phyloP scores from a whole-genome alignment of 2,329 filamentous ascomycete genomes.

The Colletotrichum caudatum region DNA sequence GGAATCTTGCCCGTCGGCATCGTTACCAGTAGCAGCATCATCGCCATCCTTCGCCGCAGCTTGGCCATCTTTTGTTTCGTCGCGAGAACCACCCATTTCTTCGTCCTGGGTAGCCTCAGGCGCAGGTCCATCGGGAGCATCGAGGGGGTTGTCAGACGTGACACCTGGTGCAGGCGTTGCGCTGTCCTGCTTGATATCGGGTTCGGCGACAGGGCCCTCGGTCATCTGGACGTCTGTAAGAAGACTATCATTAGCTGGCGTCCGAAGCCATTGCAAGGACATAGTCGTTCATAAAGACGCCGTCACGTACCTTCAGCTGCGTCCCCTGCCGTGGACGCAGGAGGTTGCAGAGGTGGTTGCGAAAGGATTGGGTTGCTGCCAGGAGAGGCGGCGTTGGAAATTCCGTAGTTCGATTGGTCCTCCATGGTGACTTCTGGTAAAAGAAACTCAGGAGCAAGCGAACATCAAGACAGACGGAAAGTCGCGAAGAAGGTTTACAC shows the following conservation, averaged over 20 bases:
- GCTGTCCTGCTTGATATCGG: conserved; percentile 70
- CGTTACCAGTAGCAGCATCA: conserved; percentile 57
- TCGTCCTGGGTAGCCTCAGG: conserved; percentile 78
- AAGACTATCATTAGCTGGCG: conserved; percentile 20
- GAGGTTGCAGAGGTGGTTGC: conserved; percentile 62
- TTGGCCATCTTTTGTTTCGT: conserved; percentile 59
- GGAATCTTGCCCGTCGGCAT: conserved; percentile 65
- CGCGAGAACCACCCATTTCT: conserved; percentile 79
- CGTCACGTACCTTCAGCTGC: conserved; percentile 32
- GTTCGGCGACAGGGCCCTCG: conserved; percentile 61
- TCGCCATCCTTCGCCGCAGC: conserved; percentile 59
- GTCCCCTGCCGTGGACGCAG: conserved; percentile 21
- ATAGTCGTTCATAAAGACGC: conserved; percentile 42
- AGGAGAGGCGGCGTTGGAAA: conserved; percentile 68
- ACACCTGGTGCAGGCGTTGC: conserved; percentile 68
- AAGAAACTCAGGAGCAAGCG: conserved; percentile 39
- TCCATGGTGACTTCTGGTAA: conserved; percentile 63
- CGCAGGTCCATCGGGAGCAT: conserved; percentile 74
- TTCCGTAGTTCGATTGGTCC: conserved; percentile 68
- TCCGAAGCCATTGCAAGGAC: conserved; percentile 8
- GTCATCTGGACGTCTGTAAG: conserved; percentile 73
- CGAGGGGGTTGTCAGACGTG: conserved; percentile 72
- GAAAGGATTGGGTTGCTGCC: conserved; percentile 67
- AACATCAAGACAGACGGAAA: conserved; percentile 25
- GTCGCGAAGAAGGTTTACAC: conserved; percentile 20